Evolutionary conservation across 352 stramenopile species (phyloP), one percentile per base, ranked within the genome.

Genomic region (Phytophthora multivora): DNA sequence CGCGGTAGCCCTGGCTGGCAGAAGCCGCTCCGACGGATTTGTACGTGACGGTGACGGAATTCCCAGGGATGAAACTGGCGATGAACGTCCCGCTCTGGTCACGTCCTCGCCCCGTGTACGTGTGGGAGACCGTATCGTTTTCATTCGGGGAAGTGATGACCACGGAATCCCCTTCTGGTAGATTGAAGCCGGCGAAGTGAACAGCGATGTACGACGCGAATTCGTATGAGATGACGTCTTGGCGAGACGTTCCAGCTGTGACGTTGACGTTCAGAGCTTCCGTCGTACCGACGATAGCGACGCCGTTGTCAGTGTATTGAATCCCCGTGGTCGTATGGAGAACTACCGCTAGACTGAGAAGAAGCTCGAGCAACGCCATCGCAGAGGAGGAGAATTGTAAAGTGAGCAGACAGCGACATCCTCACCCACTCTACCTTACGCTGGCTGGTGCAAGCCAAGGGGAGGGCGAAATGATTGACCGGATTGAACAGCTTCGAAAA

Each of bases 201-300:
- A 90, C 67, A 4, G 77, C 59, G 28, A 89, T 78, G 58, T 89
- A 89, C 15, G 60, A 77, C 15, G 79, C 72, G 19, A 69, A 66
- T 33, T 81, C 57, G 73, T 86, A 69, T 40, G 70, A 64, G 42
- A 86, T 71, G 33, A 73, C 13, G 49, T 83, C 62, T 35, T 79
- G 26, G 28, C 63, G 61, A 26, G 59, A 69, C n/a, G 46, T 51
- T 7, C 64, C 71, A 11, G 66, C 62, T 0, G 56, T 42, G 1
- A 80, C 69, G 1, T 47, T 40, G 40, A 83, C 35, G 38, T 75
- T 42, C 5, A 81, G 57, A 8, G 49, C 2, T 25, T 82, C 71
- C 1, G 54, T 77, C 3, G 64, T 68, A 21, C 79, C 75, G 13
- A 83, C 63, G 45, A 80, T 64, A 23, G 73, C 51, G 45, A 80